phyloP scores from a whole-genome alignment of 495 filamentous ascomycete genomes.

The Penicilliopsis zonata region DNA sequence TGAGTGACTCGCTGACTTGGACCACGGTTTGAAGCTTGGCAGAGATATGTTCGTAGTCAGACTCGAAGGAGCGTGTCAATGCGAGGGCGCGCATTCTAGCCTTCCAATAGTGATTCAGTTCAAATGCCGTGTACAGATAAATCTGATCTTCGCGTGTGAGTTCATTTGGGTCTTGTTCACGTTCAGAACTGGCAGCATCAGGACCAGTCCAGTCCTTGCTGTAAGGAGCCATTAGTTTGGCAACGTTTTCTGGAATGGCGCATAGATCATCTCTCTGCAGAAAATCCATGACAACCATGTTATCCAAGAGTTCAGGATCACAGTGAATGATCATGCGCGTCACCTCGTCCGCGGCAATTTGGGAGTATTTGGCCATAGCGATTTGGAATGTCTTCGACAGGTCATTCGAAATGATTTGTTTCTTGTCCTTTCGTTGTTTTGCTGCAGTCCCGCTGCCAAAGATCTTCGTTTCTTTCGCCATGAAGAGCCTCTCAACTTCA shows the following conservation, averaged over 20 bases:
- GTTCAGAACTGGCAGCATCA: constrained; percentile 61
- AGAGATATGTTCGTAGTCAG: constrained; percentile 85
- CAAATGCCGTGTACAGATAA: constrained; percentile 84
- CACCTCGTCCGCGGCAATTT: constrained; percentile 66
- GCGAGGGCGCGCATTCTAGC: constrained; percentile 83
- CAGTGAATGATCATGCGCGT: constrained; percentile 93
- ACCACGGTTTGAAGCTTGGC: constrained; percentile 73
- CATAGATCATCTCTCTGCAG: constrained; percentile 84
- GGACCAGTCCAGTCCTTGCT: constrained; percentile 93
- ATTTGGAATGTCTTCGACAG: constrained; percentile 90
- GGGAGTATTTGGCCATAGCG: constrained; percentile 78
- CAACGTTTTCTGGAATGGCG: constrained; percentile 77
- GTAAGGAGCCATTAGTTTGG: constrained; percentile 88
- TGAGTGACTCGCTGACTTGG: constrained; percentile 71
- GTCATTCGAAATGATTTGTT: constrained; percentile 89
- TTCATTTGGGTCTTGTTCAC: constrained; percentile 80
- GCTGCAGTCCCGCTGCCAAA: constrained; percentile 49
- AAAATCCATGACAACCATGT: constrained; percentile 95
- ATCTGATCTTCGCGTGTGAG: constrained; percentile 92
- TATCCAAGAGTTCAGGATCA: constrained; percentile 83
- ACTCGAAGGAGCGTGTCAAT: constrained; percentile 74
- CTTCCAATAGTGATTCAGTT: constrained; percentile 98
- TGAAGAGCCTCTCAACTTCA: constrained; percentile 92
- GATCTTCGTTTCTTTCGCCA: constrained; percentile 93
- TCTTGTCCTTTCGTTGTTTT: constrained; percentile 81